These are phyloP conservation scores for Aspergillus quadricinctus DNA, from an alignment of 2,329 filamentous ascomycete species.

Conservation along the genomic window DNA sequence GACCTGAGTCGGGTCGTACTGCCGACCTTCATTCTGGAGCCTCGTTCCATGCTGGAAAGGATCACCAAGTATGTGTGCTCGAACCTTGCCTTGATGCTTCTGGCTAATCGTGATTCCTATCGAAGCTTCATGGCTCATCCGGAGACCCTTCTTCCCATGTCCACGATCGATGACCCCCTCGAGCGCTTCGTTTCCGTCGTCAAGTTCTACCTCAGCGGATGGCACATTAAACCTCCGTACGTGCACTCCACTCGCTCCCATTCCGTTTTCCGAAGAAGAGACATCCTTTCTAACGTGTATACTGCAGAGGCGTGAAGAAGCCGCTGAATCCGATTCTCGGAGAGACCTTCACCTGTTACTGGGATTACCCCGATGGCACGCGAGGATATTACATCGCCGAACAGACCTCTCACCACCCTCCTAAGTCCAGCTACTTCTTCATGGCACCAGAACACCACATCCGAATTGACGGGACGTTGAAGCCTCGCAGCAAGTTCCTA, in stretches of 20 bases:
- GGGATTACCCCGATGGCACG: conserved; percentile 82
- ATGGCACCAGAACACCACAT: conserved; percentile 93
- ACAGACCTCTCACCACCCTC: conserved; percentile 96
- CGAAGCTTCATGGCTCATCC: conserved; percentile 97
- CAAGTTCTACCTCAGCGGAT: conserved; percentile 96
- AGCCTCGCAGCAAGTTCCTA: conserved; percentile 89
- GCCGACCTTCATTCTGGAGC: conserved; percentile 96
- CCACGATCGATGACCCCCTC: conserved; percentile 80
- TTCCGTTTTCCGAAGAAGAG: neutral
- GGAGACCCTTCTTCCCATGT: conserved; percentile 86
- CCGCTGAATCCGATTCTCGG: conserved; percentile 94
- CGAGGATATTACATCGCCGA: conserved; percentile 94
- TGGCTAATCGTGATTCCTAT: conserved; percentile 16
- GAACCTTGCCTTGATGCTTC: neutral
- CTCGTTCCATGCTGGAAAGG: conserved; percentile 93
- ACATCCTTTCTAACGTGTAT: conserved; percentile 4
- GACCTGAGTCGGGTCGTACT: conserved; percentile 91
- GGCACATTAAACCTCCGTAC: conserved; percentile 97
- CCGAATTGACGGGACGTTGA: conserved; percentile 90
- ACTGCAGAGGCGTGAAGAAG: conserved; percentile 85
- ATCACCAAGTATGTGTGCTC: conserved; percentile 79
- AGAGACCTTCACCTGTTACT: conserved; percentile 92
- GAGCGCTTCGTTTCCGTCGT: conserved; percentile 90
- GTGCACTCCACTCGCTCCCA: conserved; percentile 31
- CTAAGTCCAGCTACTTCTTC: conserved; percentile 99